Evolutionary conservation across 176 grass and related monocot species (phyloP).

Genomic region (Canna indica): DNA sequence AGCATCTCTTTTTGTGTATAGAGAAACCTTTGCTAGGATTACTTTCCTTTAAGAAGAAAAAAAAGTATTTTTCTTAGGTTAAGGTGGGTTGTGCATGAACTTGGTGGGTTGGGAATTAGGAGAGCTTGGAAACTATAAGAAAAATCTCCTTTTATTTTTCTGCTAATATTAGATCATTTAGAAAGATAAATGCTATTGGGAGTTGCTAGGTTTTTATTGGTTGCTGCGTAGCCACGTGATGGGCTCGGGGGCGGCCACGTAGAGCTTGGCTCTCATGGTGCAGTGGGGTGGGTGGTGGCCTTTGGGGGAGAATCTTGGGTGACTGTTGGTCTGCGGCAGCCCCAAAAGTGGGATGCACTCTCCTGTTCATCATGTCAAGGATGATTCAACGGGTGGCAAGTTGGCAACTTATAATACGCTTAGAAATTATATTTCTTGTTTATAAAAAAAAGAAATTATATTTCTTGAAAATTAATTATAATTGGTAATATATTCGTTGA

Average conservation of each 20-base stretch:
- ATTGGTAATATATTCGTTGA: too few relatives aligned
- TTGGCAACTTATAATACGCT: too few relatives aligned
- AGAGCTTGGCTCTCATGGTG: neutral
- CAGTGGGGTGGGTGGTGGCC: neutral
- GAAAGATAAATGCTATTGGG: neutral
- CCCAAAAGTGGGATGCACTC: neutral
- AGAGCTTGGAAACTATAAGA: too few relatives aligned
- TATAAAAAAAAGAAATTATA: too few relatives aligned
- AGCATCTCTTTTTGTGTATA: neutral
- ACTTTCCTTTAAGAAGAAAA: neutral
- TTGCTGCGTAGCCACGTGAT: neutral
- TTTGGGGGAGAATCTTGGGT: neutral
- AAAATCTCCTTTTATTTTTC: neutral
- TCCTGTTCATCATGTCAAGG: neutral
- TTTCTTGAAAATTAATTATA: too few relatives aligned
- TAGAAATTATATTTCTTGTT: too few relatives aligned
- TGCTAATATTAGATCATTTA: neutral
- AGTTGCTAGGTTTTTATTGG: neutral
- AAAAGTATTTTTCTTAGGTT: too few relatives aligned
- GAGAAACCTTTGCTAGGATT: neutral
- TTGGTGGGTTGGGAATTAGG: too few relatives aligned
- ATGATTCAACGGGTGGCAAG: neutral
- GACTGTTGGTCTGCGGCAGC: neutral
- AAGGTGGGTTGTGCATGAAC: too few relatives aligned
- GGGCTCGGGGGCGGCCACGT: neutral